Percentiles rank a stretch among this genome's conserved stretches.
Conservation (phyloP, 225 moss, liverwort and hornwort genomes). For the Asterella californica region DNA sequence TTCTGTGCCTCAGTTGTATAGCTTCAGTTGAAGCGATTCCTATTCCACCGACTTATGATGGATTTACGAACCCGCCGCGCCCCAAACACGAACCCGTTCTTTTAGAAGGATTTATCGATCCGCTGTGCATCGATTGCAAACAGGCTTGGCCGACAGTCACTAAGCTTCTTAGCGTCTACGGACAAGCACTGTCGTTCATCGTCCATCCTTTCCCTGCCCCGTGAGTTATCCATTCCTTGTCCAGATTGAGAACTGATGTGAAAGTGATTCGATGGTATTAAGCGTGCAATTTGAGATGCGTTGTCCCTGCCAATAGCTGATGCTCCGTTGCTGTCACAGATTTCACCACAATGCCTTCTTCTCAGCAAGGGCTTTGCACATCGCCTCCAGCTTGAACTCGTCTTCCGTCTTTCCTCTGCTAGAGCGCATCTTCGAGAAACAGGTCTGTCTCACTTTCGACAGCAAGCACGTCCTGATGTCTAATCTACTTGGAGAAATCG, state of each 20-base stretch:
- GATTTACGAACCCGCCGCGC: slow-evolving; percentile 53
- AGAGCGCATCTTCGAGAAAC: slow-evolving; percentile 62
- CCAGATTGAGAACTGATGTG: neutral
- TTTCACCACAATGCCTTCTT: slow-evolving; percentile 95
- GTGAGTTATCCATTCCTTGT: slow-evolving; percentile 33
- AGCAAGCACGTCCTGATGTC: neutral
- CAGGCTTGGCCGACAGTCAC: slow-evolving; percentile 61
- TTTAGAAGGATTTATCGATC: slow-evolving; percentile 77
- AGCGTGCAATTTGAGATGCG: neutral
- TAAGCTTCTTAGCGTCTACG: slow-evolving; percentile 51
- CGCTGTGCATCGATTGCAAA: slow-evolving; percentile 73
- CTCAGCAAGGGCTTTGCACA: slow-evolving; percentile 53
- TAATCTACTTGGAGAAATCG: neutral
- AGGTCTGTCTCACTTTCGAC: slow-evolving; percentile 33
- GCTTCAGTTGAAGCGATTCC: slow-evolving; percentile 12
- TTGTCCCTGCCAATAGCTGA: neutral
- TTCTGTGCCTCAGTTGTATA: neutral
- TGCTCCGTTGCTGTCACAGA: slow-evolving; percentile 34
- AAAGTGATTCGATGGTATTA: neutral
- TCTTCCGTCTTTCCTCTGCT: slow-evolving; percentile 51
- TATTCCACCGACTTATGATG: slow-evolving; percentile 69
- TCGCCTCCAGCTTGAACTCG: slow-evolving; percentile 42
- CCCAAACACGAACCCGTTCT: slow-evolving; percentile 42
- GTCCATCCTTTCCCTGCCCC: slow-evolving; percentile 74
- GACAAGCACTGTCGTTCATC: slow-evolving; percentile 39